Percentiles rank a stretch among this genome's conserved stretches.
Evolutionary conservation across 164 flowering plant species (phyloP).

Genomic region (Tetrastigma voinierianum): DNA sequence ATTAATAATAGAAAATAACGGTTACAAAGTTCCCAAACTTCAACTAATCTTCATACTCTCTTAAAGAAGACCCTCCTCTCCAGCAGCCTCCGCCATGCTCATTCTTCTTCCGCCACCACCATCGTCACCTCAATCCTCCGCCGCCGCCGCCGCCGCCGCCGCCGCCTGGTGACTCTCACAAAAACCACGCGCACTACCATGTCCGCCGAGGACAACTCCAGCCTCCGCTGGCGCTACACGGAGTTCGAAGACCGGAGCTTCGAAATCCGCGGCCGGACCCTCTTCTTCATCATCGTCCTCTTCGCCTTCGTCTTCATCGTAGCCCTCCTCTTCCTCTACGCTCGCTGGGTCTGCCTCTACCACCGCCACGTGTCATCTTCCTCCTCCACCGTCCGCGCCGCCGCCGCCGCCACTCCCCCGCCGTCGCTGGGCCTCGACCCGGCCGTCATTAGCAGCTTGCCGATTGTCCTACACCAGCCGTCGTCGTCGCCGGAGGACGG

Average conservation of each 20-base stretch:
- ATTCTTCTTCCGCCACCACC: no score
- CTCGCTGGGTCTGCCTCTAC: slow-evolving; percentile 48
- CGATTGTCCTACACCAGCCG: slow-evolving; percentile 34
- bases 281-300: slow-evolving; percentile 42
- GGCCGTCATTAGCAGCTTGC: slow-evolving; percentile 36
- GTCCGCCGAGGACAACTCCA: slow-evolving; percentile 25
- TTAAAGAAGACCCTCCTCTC: no score
- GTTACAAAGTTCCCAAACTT: no score
- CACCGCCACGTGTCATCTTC: not conserved
- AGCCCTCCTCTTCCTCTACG: slow-evolving; percentile 56
- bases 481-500: not conserved
- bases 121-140: no score
- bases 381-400: not conserved
- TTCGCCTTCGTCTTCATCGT: slow-evolving; percentile 43
- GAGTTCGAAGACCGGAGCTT: slow-evolving; percentile 56
- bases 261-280: slow-evolving; percentile 56
- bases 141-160: not conserved
- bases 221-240: slow-evolving; percentile 56
- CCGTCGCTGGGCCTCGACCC: slow-evolving; percentile 30
- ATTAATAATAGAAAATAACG: no score
- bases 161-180: slow-evolving; percentile 1
- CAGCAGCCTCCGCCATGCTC: no score
- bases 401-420: slow-evolving; percentile 8
- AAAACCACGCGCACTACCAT: not conserved
- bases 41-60: no score